A percentile compares a stretch with the other conserved stretches of the same genome.
Conservation (phyloP, 2,329 filamentous ascomycete species). For the Nannizziopsis arthrosporioides region DNA sequence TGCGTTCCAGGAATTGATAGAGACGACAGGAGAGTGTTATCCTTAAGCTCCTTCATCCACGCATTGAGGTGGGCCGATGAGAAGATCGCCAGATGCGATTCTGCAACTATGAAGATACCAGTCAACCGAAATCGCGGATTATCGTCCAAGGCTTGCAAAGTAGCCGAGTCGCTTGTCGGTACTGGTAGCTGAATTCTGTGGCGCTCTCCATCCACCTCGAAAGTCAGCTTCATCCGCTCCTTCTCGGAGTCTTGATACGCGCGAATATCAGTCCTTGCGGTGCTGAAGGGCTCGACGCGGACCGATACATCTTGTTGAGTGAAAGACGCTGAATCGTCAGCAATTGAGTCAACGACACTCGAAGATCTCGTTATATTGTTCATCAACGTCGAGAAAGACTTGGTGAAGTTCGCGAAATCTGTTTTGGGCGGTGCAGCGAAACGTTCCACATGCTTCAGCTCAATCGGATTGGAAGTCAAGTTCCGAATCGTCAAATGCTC, state of each 20-base stretch:
- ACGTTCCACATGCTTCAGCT: conserved; percentile 61
- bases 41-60: conserved; percentile 72
- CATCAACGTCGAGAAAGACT: conserved; percentile 36
- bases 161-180: conserved; percentile 46
- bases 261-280: conserved; percentile 51
- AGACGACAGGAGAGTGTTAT: conserved; percentile 61
- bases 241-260: conserved; percentile 45
- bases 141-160: conserved; percentile 47
- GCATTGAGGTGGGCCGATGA: conserved; percentile 56
- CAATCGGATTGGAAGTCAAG: conserved; percentile 60
- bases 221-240: conserved; percentile 62
- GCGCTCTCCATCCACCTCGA: conserved; percentile 49
- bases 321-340: conserved; percentile 47
- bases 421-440: conserved; percentile 45
- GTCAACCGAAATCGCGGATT: conserved; percentile 49
- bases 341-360: conserved; percentile 35
- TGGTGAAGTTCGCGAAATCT: conserved; percentile 35
- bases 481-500: conserved; percentile 62
- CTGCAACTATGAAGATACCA: conserved; percentile 50
- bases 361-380: conserved; percentile 30
- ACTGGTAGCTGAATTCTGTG: conserved; percentile 66
- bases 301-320: conserved; percentile 52
- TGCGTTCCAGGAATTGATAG: conserved; percentile 92
- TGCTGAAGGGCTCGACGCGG: conserved; percentile 55
- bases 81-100: conserved; percentile 50